Conservation (phyloP, 371 early-diverging fungal species). For the Mucor piriformis region DNA sequence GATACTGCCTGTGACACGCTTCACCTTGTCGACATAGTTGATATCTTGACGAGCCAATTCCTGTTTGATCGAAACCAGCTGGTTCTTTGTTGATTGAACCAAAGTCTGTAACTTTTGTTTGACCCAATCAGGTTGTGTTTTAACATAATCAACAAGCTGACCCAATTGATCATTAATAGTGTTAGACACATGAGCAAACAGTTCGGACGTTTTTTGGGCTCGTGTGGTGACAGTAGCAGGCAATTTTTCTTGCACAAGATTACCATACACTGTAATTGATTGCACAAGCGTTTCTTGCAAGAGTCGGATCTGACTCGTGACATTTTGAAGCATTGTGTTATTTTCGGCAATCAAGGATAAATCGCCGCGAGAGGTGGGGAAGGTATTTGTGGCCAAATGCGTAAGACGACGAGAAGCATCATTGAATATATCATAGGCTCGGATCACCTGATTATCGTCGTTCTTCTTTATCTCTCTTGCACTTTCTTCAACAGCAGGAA, state of each 20-base stretch:
- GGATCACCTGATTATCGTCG: conserved; percentile 36
- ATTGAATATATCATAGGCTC: conserved; percentile 41
- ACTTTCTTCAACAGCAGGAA: conserved; percentile 32
- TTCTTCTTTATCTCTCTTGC: conserved; percentile 12
- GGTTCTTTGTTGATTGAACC: conserved; percentile 46
- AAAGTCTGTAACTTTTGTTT: conserved; percentile 47
- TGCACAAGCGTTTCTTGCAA: conserved; percentile 35
- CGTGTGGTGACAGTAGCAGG: conserved; percentile 31
- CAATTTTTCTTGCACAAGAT: conserved; percentile 33
- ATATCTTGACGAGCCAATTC: conserved; percentile 55
- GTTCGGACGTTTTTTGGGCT: conserved; percentile 27
- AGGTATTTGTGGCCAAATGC: conserved; percentile 24
- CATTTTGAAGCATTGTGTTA: conserved; percentile 24
- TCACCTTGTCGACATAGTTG: conserved; percentile 52
- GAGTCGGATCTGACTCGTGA: conserved; percentile 25
- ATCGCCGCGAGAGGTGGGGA: conserved; percentile 41
- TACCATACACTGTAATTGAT: conserved; percentile 30
- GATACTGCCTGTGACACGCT: conserved; percentile 45
- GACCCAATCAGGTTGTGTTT: conserved; percentile 54
- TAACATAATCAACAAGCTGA: conserved; percentile 40
- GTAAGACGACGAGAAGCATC: conserved; percentile 38
- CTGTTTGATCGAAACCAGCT: conserved; percentile 40
- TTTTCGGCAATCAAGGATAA: conserved; percentile 23
- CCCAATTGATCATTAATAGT: conserved; percentile 30
- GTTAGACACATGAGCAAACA: conserved; percentile 13